Evolutionary conservation across 208 protist genomes (phyloP), one percentile per base, ranked within the genome.

Genomic region (Acanthamoeba castellanii): DNA sequence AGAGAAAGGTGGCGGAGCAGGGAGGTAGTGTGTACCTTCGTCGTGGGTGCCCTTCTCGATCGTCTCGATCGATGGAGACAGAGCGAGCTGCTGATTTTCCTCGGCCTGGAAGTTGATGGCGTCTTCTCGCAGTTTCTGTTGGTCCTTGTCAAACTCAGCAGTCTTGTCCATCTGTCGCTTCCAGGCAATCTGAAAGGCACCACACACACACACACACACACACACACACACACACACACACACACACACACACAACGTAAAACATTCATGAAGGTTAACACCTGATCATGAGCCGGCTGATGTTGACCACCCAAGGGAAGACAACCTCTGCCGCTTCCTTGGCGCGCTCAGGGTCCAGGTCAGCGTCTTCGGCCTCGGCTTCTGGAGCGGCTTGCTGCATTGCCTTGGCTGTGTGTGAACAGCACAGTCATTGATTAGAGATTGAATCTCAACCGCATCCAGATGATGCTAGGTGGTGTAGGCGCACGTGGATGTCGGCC

Each of bases 81-180:
- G 8, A 1, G 25, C 22, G 25, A 68, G 18, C 4, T 14, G 74
- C 45, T 32, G 74, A 1, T 30, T 55, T 6, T 88, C 52, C 81
- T 55, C 50, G 34, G 30, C 34, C 81, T 88, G 57, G 18, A 94
- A 57, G 13, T 45, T 32, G 32, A 72, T 52, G 3, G 22, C 27
- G 18, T 22, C 42, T 22, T 52, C 42, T 32, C 89, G 85, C 37
- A 95, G 37, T 25, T 85, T 96, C 22, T 94, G 68, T 42, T 92
- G 22, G 47, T 96, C 95, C 59, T 96, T 8, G 42, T 97, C 96
- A 74, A 97, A 97, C 8, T 45, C 55, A 45, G 94, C n/a, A 0
- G 95, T 97, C 11, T 76, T 95, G 32, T 64, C 34, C 7, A 87
- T 34, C 42, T 97, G 96, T 55, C 89, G 18, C 82, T 96, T 64